phyloP scores from a whole-genome alignment of 352 stramenopile species.

The Elongisporangium prolatum region DNA sequence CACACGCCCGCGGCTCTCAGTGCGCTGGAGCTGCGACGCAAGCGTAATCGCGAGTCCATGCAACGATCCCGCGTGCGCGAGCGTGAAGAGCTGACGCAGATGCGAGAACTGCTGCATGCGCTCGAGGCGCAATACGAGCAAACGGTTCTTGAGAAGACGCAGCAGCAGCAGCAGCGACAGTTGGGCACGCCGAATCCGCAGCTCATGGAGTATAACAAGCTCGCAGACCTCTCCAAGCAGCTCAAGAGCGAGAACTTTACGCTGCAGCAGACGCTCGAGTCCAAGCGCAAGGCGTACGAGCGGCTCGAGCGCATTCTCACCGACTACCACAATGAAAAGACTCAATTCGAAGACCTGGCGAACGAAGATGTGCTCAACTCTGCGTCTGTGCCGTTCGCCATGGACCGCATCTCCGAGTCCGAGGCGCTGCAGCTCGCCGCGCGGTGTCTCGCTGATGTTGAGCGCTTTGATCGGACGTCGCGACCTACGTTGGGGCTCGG shows the following conservation, averaged over 20 bases:
- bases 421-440: conserved; percentile 25
- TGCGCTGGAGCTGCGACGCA: conserved; percentile 28
- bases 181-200: neutral
- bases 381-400: conserved; percentile 1
- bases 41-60: conserved; percentile 46
- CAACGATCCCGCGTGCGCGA: conserved; percentile 29
- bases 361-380: conserved; percentile 2
- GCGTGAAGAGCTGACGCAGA: conserved; percentile 22
- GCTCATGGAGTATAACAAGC: conserved; percentile 22
- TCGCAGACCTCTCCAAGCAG: conserved; percentile 26
- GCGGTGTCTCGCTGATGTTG: conserved; percentile 20
- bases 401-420: conserved; percentile 19
- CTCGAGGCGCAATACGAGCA: conserved; percentile 37
- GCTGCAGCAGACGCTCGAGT: conserved; percentile 29
- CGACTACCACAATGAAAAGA: conserved; percentile 37
- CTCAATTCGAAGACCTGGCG: conserved; percentile 3
- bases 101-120: conserved; percentile 23
- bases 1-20: too few species aligned
- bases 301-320: conserved; percentile 35
- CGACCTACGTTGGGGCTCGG: conserved; percentile 8
- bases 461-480: conserved; percentile 14
- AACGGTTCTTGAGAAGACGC: conserved; percentile 13
- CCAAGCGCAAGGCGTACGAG: conserved; percentile 28
- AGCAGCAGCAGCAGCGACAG: neutral
- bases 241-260: conserved; percentile 33